Conservation (phyloP, 225 moss, liverwort and hornwort species). For the Thuidium tamariscinum region DNA sequence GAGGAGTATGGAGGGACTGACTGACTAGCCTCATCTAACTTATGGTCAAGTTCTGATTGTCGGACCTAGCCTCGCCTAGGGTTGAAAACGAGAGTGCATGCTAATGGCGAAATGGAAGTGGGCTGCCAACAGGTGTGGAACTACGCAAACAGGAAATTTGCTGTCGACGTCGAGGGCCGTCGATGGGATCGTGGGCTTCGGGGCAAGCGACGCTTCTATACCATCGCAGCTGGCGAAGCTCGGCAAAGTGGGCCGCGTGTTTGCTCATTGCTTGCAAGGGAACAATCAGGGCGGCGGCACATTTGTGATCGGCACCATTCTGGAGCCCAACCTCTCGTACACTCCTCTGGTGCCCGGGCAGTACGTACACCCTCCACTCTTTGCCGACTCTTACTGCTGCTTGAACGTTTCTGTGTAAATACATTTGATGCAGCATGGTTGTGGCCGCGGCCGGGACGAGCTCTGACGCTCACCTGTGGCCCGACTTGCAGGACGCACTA, state of each 20-base stretch:
- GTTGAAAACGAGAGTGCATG: not conserved
- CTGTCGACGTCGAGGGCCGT: not conserved
- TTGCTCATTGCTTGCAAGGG: constrained; percentile 47
- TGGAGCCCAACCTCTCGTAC: constrained; percentile 13
- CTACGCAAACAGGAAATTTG: not conserved
- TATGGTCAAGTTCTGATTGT: not conserved
- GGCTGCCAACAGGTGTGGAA: not conserved
- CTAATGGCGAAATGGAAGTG: not conserved
- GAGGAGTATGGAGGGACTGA: not conserved
- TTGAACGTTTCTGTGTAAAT: not conserved
- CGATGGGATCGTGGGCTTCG: constrained; percentile 43
- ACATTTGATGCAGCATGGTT: not conserved
- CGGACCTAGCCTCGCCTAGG: not conserved
- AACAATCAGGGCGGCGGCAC: constrained; percentile 14
- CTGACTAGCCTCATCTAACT: not conserved
- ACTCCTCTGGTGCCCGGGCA: constrained; percentile 1
- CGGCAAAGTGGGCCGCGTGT: not conserved
- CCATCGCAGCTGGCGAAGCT: constrained; percentile 14
- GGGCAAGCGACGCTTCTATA: not conserved
- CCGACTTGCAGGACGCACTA: constrained; percentile 10
- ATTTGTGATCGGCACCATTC: constrained; percentile 30
- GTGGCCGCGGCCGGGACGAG: not conserved
- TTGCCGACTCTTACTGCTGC: not conserved
- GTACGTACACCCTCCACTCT: not conserved
- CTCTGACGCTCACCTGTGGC: not conserved